Conservation (phyloP, 2,329 filamentous ascomycete genomes). For the Sporothrix phasma region DNA sequence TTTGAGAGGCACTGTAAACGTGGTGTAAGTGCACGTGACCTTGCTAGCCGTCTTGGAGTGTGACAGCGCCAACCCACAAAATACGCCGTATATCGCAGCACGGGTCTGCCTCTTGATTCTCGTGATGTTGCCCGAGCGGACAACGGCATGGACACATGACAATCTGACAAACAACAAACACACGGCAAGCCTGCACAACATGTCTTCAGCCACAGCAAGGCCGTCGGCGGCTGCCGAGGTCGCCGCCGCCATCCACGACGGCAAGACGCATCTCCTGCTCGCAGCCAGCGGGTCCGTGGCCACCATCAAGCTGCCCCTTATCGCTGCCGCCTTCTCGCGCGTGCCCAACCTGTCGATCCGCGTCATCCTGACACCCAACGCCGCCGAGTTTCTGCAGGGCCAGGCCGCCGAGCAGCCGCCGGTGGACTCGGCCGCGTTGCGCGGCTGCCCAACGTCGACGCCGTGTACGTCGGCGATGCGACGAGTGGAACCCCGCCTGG, state of each 20-base stretch:
- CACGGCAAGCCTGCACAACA: neutral
- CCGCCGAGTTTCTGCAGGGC: constrained; percentile 64
- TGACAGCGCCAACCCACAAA: neutral
- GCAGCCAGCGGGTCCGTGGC: constrained; percentile 54
- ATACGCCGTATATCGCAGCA: neutral
- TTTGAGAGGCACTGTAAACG: too few relatives aligned
- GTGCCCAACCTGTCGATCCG: constrained; percentile 60
- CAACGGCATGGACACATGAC: too few relatives aligned
- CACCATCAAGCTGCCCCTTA: constrained; percentile 70
- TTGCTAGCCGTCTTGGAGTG: neutral
- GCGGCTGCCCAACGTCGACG: constrained; percentile 62
- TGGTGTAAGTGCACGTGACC: neutral
- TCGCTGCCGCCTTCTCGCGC: constrained; percentile 45
- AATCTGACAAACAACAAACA: too few relatives aligned
- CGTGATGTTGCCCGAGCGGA: too few relatives aligned
- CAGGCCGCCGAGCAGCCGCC: constrained; percentile 70
- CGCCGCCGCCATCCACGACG: constrained; percentile 27
- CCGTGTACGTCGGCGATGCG: constrained; percentile 75
- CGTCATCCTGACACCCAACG: constrained; percentile 68
- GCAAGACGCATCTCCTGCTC: constrained; percentile 34
- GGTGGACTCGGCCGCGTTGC: constrained; percentile 41
- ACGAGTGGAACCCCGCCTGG: constrained; percentile 71
- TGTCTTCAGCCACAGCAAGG: neutral
- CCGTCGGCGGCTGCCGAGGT: constrained; percentile 25
- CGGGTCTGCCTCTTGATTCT: neutral